Conservation (phyloP, 1,139 yeast genomes). For the Protomyces inundatus region DNA sequence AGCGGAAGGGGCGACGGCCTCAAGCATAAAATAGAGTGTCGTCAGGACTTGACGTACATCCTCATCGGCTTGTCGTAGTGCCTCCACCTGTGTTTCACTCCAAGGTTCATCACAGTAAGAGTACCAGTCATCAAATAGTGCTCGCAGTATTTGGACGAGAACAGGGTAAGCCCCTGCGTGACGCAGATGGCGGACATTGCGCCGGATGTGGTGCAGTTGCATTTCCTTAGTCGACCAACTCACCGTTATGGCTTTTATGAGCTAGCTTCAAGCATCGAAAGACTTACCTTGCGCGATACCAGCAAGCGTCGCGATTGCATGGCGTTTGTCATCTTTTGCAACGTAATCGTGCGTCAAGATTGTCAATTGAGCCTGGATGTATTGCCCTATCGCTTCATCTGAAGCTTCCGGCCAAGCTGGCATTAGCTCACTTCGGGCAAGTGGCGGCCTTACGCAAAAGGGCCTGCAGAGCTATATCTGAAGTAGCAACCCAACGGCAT, state of each 20-base stretch:
- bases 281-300: slow-evolving; percentile 39
- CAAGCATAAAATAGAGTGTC: slow-evolving; percentile 49
- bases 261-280: background rate
- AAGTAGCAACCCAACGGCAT: background rate
- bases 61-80: background rate
- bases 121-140: background rate
- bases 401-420: slow-evolving; percentile 1
- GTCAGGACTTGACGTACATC: slow-evolving; percentile 42
- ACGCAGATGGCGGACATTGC: slow-evolving; percentile 30
- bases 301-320: slow-evolving; percentile 31
- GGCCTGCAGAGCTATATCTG: background rate
- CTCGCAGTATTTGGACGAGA: background rate
- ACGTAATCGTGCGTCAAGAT: slow-evolving; percentile 2
- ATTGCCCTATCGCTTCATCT: background rate
- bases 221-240: slow-evolving; percentile 39
- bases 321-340: slow-evolving; percentile 31
- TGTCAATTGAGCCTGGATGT: background rate
- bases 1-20: slow-evolving; percentile 37
- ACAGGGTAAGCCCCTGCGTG: background rate
- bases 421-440: background rate
- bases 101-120: background rate
- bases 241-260: slow-evolving; percentile 42
- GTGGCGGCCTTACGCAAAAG: background rate
- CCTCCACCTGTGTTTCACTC: background rate
- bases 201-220: slow-evolving; percentile 33